Conservation (phyloP, 495 filamentous ascomycete species). For the Thermochaetoides thermophila region DNA sequence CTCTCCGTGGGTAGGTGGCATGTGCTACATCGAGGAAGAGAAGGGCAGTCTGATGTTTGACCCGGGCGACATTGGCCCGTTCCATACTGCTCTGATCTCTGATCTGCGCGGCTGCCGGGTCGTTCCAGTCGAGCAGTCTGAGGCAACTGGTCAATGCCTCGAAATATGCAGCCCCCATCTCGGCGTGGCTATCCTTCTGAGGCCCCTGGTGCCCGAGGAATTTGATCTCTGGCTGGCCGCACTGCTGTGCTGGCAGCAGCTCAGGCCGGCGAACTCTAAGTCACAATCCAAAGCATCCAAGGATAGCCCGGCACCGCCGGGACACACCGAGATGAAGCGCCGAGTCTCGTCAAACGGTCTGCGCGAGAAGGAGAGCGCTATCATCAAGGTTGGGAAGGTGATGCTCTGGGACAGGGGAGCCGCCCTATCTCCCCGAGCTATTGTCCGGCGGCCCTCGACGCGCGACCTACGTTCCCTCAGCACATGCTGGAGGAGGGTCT, state of each 20-base stretch:
- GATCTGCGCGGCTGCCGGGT: constrained; percentile 83
- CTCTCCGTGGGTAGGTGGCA: constrained; percentile 43
- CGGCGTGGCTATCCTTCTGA: constrained; percentile 55
- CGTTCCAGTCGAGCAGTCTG: constrained; percentile 45
- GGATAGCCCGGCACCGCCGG: constrained; percentile 7
- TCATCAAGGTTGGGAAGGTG: constrained; percentile 96
- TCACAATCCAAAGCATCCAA: constrained; percentile 10
- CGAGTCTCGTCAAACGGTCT: constrained; percentile 42
- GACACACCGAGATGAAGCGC: constrained; percentile 50
- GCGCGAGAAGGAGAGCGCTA: constrained; percentile 68
- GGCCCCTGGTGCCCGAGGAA: constrained; percentile 58
- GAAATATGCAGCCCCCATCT: constrained; percentile 61
- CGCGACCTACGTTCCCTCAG: constrained; percentile 26
- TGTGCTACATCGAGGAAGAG: constrained; percentile 53
- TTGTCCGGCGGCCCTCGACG: constrained; percentile 33
- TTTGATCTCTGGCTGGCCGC: constrained; percentile 89
- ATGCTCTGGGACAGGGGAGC: constrained; percentile 69
- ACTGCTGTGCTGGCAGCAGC: constrained; percentile 84
- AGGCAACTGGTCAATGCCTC: constrained; percentile 56
- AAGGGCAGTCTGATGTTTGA: constrained; percentile 51
- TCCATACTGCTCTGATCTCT: constrained; percentile 43
- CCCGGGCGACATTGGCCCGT: constrained; percentile 32
- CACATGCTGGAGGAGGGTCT: constrained; percentile 66
- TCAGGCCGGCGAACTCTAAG: constrained; percentile 40
- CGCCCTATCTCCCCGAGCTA: constrained; percentile 37